Evolutionary conservation across 257 asterid species (phyloP).

Genomic region (Solanum pimpinellifolium): DNA sequence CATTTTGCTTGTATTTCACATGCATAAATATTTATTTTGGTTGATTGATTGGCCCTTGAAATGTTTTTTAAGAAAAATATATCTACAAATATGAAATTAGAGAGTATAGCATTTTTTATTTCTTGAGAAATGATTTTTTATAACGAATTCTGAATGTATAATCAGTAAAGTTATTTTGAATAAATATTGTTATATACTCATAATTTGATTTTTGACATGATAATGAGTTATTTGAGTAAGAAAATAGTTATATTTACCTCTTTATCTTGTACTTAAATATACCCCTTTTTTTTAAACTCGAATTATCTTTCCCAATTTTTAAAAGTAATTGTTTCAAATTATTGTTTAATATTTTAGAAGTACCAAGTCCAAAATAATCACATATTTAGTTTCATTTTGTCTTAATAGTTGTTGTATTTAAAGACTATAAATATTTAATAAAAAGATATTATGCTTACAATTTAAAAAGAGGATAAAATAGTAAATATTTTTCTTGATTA

Average conservation of each 20-base stretch:
- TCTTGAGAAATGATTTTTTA: background rate
- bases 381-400: background rate
- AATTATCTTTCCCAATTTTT: background rate
- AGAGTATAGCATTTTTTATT: background rate
- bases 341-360: background rate
- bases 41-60: background rate
- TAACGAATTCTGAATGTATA: background rate
- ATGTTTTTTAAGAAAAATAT: background rate
- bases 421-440: background rate
- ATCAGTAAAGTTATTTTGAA: background rate
- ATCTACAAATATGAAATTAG: background rate
- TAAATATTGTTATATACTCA: background rate
- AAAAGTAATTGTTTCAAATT: background rate
- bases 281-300: fast-evolving
- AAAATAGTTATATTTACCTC: background rate
- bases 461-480: background rate
- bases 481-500: too few relatives aligned
- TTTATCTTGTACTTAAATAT: background rate
- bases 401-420: background rate
- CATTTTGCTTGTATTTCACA: background rate
- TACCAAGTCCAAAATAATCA: background rate
- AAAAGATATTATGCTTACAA: background rate
- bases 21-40: background rate
- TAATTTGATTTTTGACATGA: background rate
- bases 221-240: background rate